phyloP scores from a whole-genome alignment of 768 basidiomycete species.

The Terana coerulea region DNA sequence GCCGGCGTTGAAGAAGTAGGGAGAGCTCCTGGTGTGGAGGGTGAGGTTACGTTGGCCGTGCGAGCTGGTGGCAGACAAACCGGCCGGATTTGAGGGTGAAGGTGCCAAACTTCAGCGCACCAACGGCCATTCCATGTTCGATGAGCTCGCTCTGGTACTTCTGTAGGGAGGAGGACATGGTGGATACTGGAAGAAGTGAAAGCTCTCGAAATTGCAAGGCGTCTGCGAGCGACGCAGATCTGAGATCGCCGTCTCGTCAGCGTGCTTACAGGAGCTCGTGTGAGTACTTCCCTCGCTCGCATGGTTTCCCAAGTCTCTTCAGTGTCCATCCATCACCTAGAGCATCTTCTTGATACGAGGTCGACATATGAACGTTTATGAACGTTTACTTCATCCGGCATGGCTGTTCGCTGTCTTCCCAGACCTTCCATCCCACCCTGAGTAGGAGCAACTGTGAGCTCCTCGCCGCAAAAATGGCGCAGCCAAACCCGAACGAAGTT shows the following conservation, averaged over 20 bases:
- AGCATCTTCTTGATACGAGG: no score
- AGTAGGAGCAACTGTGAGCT: no score
- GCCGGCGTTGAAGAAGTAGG: slow-evolving; percentile 97
- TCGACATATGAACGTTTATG: no score
- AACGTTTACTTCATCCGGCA: no score
- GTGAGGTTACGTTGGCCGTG: slow-evolving; percentile 5
- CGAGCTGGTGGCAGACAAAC: slow-evolving; percentile 39
- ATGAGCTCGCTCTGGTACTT: slow-evolving; percentile 65
- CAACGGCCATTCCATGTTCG: slow-evolving; percentile 59
- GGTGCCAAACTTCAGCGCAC: slow-evolving; percentile 83
- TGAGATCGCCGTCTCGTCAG: not conserved
- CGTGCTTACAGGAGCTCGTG: not conserved
- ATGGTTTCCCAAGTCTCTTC: no score
- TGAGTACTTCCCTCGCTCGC: no score
- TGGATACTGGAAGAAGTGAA: not conserved
- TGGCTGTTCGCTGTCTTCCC: no score
- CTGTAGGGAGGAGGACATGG: slow-evolving; percentile 30
- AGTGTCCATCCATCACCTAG: no score
- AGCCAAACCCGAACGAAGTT: no score
- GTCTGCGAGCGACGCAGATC: not conserved
- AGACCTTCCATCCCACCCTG: no score
- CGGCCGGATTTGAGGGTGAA: slow-evolving; percentile 96
- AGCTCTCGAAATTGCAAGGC: not conserved
- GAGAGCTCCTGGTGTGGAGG: slow-evolving; percentile 58
- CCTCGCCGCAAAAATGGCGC: no score